Conservation (phyloP, 2,329 filamentous ascomycete species). For the Fusarium virguliforme region DNA sequence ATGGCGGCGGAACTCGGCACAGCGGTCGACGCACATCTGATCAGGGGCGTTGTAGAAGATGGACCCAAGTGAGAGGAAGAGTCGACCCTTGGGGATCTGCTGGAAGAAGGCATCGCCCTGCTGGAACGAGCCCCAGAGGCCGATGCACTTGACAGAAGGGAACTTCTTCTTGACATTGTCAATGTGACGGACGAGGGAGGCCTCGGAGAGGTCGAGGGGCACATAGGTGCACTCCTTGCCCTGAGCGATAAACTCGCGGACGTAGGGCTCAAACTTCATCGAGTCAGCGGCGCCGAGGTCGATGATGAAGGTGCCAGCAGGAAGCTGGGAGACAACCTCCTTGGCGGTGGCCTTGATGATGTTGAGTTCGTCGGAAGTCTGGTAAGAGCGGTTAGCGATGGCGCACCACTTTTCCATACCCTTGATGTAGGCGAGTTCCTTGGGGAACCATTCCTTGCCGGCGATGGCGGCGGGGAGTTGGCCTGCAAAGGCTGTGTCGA, state of each 20-base stretch:
- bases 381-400: slow-evolving; percentile 41
- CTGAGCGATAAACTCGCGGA: slow-evolving; percentile 34
- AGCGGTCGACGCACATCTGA: slow-evolving; percentile 38
- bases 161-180: slow-evolving; percentile 28
- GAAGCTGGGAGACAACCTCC: slow-evolving; percentile 28
- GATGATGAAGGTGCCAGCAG: slow-evolving; percentile 30
- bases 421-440: slow-evolving; percentile 46
- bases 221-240: slow-evolving; percentile 38
- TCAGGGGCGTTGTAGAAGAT: slow-evolving; percentile 45
- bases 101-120: slow-evolving; percentile 37
- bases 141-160: slow-evolving; percentile 26
- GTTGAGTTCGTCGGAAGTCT: slow-evolving; percentile 31
- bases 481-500: not conserved
- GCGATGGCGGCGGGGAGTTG: not conserved
- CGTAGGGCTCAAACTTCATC: slow-evolving; percentile 43
- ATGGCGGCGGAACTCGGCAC: slow-evolving; percentile 36
- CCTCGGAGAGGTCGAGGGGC: slow-evolving; percentile 32
- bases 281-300: slow-evolving; percentile 46
- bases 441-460: slow-evolving; percentile 35
- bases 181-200: slow-evolving; percentile 32
- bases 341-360: slow-evolving; percentile 44
- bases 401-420: slow-evolving; percentile 44
- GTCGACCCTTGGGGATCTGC: slow-evolving; percentile 1
- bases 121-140: slow-evolving; percentile 45
- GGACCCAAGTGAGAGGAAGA: slow-evolving; percentile 41